A percentile compares a stretch with the other conserved stretches of the same genome.
Evolutionary conservation across 495 filamentous ascomycete genomes (phyloP).

Genomic region (Aspergillus biplanus): DNA sequence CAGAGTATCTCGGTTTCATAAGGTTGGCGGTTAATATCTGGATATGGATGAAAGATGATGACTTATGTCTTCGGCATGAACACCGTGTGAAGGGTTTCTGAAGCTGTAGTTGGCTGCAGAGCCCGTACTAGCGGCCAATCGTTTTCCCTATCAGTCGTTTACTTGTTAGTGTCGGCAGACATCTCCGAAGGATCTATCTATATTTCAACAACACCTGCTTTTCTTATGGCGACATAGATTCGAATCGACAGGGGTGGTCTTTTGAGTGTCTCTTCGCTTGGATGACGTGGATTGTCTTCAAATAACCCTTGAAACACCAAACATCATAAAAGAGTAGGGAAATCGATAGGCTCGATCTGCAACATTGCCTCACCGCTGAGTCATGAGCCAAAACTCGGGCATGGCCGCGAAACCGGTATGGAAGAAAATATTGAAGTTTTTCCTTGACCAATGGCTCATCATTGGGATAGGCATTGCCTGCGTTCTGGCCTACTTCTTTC

Average conservation of each 20-base stretch:
- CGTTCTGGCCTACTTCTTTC: constrained; percentile 55
- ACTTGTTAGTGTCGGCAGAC: constrained; percentile 5
- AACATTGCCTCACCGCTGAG: not conserved
- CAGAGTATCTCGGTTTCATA: too few relatives aligned
- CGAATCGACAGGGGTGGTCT: too few relatives aligned
- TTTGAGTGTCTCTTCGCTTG: too few relatives aligned
- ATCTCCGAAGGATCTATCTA: constrained; percentile 11
- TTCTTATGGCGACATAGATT: not conserved
- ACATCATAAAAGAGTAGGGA: too few relatives aligned
- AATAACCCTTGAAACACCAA: too few relatives aligned
- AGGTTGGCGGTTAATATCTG: too few relatives aligned
- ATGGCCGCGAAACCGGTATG: constrained; percentile 10
- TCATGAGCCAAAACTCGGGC: constrained; percentile 4
- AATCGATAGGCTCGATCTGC: not conserved
- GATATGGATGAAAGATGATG: not conserved
- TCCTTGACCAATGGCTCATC: constrained; percentile 60
- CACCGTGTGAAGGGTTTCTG: not conserved
- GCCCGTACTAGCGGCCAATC: constrained; percentile 10
- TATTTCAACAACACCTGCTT: not conserved
- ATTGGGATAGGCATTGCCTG: constrained; percentile 57
- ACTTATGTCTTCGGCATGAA: not conserved
- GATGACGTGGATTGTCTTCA: too few relatives aligned
- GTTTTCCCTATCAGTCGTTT: constrained; percentile 19
- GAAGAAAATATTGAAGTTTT: constrained; percentile 33
- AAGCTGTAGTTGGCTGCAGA: not conserved